Evolutionary conservation across 164 flowering plant species (phyloP).

Genomic region (Protea cynaroides): DNA sequence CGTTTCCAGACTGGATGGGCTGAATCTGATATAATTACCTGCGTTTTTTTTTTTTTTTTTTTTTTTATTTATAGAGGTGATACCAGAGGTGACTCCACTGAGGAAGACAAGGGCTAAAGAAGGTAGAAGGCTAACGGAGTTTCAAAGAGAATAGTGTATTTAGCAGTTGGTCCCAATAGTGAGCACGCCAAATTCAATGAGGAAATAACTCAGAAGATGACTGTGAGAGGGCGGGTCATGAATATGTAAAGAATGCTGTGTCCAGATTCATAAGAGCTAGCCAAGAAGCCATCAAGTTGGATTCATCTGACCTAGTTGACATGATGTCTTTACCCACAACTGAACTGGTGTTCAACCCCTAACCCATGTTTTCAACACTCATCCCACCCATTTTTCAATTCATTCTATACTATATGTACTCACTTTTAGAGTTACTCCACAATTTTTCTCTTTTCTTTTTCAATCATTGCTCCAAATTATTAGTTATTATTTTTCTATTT

Average conservation of each 20-base stretch:
- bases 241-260: conserved; percentile 65
- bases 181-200: conserved; percentile 79
- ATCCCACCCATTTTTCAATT: background rate
- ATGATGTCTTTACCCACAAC: conserved; percentile 94
- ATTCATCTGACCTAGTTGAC: conserved; percentile 81
- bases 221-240: conserved; percentile 65
- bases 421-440: too few relatives aligned
- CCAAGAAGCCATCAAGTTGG: conserved; percentile 74
- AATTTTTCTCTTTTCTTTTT: too few relatives aligned
- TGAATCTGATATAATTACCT: too few relatives aligned
- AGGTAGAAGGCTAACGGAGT: conserved; percentile 25
- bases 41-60: too few relatives aligned
- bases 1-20: too few relatives aligned
- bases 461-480: too few relatives aligned
- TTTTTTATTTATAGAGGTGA: conserved; percentile 11
- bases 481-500: too few relatives aligned
- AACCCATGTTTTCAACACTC: too few relatives aligned
- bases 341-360: conserved; percentile 38
- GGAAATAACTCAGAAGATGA: conserved; percentile 74
- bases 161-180: conserved; percentile 82
- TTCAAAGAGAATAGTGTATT: conserved; percentile 81
- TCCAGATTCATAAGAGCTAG: conserved; percentile 78
- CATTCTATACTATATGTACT: too few relatives aligned
- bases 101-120: conserved; percentile 25
- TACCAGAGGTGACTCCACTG: conserved; percentile 20